Base-by-base conservation (phyloP, 768 basidiomycete species). In the Fomitopsis pulvina region DNA sequence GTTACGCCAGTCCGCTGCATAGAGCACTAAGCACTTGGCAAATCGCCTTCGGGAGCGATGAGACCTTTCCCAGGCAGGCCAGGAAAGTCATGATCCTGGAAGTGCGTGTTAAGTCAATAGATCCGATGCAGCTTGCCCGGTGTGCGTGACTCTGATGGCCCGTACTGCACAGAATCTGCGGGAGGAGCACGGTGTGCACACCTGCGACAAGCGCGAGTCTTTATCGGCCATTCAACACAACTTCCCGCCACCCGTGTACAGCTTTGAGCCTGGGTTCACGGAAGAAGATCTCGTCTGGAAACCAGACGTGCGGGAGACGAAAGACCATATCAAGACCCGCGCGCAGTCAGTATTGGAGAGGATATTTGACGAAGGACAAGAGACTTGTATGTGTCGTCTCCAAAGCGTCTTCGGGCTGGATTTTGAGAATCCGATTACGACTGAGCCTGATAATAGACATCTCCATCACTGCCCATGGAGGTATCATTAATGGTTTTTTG, bases 221-320 rank as follows among this genome's bases (percentile, higher is more conserved):
- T 69, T 66, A 27, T 70, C 76, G 0, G 71, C 76, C 47, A 81
- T 89, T 52, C 56, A 62, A 0, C 49, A 51, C 0, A 56, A 70
- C 5, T 87, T 78, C 58, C 79, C 81, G 0, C 61, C 60, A 4
- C 60, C 60, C 2, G 47, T 65, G 4, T 81, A 81, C 59, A 54
- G 45, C 7, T 73, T 87, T 40, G 84, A 88, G 57, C 59, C 62
- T 1, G 76, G 72, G 0, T 77, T 90, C 47, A 64, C 73, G 0
- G 86, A 89, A 59, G 69, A 79, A 14, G 87, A 90, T 57, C 66
- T 71, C 16, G 62, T 81, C 0, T 89, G 85, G 85, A 57, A 66
- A 1, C 51, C 77, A 0, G 71, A 78, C 20, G 60, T 70, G 14
- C 69, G 86, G 32, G 87, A 90, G 60, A 73, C 75, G 0, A 57